Evolutionary conservation across 169 alveolate genomes (phyloP), one percentile per base, ranked within the genome.

Genomic region (Plasmodium fragile): DNA sequence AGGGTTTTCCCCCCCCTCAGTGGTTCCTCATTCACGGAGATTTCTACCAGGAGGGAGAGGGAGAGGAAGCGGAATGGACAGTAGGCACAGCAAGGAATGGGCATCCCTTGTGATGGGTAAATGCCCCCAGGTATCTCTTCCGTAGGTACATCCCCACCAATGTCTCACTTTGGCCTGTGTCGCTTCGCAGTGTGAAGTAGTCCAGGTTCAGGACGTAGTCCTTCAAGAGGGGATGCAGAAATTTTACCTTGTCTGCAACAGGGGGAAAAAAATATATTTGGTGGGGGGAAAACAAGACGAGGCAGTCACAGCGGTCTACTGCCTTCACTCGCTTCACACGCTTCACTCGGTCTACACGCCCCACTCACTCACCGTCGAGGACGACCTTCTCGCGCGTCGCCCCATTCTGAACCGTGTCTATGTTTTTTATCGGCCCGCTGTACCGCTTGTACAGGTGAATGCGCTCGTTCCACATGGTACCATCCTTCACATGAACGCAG

Each of bases 401-500:
- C 36, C 72, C 25, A 6, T 34, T 84, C 6, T 52, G 72, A 32
- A 73, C 43, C 59, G 28, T 13, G 22, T 75, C 69, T 7, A 25
- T 28, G 43, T 75, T 36, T n/a, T 39, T 84, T 7, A 84, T 69
- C 5, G 65, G 83, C 6, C 79, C 85, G 7, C 79, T 18, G 18
- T 84, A 84, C 69, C 80, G 75, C 45, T 84, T 84, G 80, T 84
- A 84, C 41, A 84, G 55, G 69, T 84, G 93, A n/a, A 84, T 73
- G 41, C 65, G 78, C 39, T 32, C 18, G 32, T 84, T 84, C 16
- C 43, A 4, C 13, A 84, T 75, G 28, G 22, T 7, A 8, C 53
- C 72, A 30, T 84, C 32, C 7, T 52, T 84, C 36, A 84, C 80
- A 84, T 84, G 75, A 73, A 84, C n/a, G 53, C 93, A 84, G 28